Conservation (phyloP, 108 stramenopile genomes). For the Skeletonema costatum region DNA sequence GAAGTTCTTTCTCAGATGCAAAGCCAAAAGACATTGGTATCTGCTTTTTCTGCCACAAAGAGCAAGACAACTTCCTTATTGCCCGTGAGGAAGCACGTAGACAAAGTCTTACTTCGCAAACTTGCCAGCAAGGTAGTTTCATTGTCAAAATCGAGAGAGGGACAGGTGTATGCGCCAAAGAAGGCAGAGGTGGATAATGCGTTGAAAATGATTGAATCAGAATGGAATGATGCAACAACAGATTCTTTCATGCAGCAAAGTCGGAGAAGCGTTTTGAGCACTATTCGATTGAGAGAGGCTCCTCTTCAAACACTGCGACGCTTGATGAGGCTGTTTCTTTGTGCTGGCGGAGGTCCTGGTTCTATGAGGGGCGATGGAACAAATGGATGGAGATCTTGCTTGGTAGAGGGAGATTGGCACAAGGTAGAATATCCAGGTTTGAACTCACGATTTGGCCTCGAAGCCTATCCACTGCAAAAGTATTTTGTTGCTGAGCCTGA, state of each 20-base stretch:
- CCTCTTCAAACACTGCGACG: slow-evolving; percentile 62
- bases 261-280: slow-evolving; percentile 1
- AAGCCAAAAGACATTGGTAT: slow-evolving; percentile 67
- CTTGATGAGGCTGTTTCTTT: slow-evolving; percentile 63
- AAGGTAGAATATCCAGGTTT: slow-evolving; percentile 67
- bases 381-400: slow-evolving; percentile 63
- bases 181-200: slow-evolving; percentile 25
- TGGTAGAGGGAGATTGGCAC: slow-evolving; percentile 55
- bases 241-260: background rate
- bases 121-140: slow-evolving; percentile 43
- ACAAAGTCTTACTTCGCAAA: slow-evolving; percentile 53
- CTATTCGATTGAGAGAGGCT: slow-evolving; percentile 63
- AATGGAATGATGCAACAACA: slow-evolving; percentile 12
- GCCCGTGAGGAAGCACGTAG: slow-evolving; percentile 72
- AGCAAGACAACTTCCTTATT: slow-evolving; percentile 24
- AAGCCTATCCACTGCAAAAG: slow-evolving; percentile 35
- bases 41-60: slow-evolving; percentile 16
- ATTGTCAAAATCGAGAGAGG: background rate
- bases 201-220: slow-evolving; percentile 5
- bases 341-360: slow-evolving; percentile 78
- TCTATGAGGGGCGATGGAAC: slow-evolving; percentile 79
- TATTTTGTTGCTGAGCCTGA: slow-evolving; percentile 3
- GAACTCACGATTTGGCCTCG: slow-evolving; percentile 62
- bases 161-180: background rate
- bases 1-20: slow-evolving; percentile 82